phyloP scores from a whole-genome alignment of 768 basidiomycete species.

The Agaricus bisporus region DNA sequence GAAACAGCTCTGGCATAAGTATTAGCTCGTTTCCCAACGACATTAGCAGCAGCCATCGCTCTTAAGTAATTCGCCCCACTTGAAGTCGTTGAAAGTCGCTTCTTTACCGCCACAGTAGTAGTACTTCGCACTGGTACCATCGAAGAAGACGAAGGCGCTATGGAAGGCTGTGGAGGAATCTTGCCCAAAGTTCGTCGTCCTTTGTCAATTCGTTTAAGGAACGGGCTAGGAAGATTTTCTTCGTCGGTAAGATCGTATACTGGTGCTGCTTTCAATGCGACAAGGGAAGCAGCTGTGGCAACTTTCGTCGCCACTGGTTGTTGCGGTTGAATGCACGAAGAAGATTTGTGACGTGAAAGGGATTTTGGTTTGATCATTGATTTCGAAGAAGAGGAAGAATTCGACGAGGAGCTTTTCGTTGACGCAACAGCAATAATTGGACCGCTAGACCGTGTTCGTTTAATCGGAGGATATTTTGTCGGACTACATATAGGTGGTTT shows the following conservation, averaged over 20 bases:
- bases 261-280: conserved; percentile 27
- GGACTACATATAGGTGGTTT: conserved; percentile 41
- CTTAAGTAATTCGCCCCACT: conserved; percentile 51
- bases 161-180: not conserved
- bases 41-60: conserved; percentile 56
- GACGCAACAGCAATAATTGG: conserved; percentile 12
- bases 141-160: not conserved
- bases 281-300: conserved; percentile 14
- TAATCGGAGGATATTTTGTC: conserved; percentile 23
- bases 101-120: conserved; percentile 19
- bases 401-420: conserved; percentile 4
- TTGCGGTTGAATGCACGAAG: not conserved
- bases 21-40: conserved; percentile 25
- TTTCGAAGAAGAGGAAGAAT: conserved; percentile 7
- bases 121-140: conserved; percentile 10
- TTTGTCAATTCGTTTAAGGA: conserved; percentile 45
- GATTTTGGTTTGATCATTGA: conserved; percentile 12
- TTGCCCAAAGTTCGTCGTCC: not conserved
- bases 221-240: conserved; percentile 83
- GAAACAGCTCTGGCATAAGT: conserved; percentile 9
- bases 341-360: conserved; percentile 8
- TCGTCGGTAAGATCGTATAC: conserved; percentile 71
- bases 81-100: conserved; percentile 24
- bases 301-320: conserved; percentile 1
- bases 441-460: conserved; percentile 8